A percentile compares a stretch with the other conserved stretches of the same genome.
These are phyloP conservation scores for Penicillium rolfsii DNA, from an alignment of 2,329 filamentous ascomycete genomes.

Conservation along the genomic window DNA sequence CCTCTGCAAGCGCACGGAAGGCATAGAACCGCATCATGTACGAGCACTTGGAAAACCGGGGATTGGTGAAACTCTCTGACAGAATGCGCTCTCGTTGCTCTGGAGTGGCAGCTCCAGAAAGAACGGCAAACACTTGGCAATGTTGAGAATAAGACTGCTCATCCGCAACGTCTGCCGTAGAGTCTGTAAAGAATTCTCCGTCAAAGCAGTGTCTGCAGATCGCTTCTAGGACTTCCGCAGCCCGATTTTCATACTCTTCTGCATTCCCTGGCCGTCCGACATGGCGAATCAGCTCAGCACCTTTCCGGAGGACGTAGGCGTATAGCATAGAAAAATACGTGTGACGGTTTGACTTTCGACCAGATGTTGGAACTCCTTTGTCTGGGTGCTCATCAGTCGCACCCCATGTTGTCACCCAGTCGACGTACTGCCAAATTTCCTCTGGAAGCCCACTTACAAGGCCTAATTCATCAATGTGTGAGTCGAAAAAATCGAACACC, in stretches of 20 bases:
- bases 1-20: conserved; percentile 42
- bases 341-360: conserved; percentile 41
- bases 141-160: conserved; percentile 34
- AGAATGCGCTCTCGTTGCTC: conserved; percentile 31
- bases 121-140: conserved; percentile 37
- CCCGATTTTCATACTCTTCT: conserved; percentile 32
- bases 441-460: conserved; percentile 30
- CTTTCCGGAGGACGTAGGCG: conserved; percentile 41
- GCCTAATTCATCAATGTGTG: conserved; percentile 24
- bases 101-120: conserved; percentile 26
- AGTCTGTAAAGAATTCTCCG: conserved; percentile 37
- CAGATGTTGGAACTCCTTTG: conserved; percentile 47
- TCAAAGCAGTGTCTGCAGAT: conserved; percentile 37
- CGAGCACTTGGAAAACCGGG: conserved; percentile 39
- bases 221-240: conserved; percentile 23
- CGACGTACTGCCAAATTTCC: conserved; percentile 40
- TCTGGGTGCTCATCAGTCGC: conserved; percentile 37
- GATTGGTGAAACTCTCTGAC: conserved; percentile 31
- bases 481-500: conserved; percentile 31
- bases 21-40: conserved; percentile 50
- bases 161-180: conserved; percentile 35
- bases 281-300: conserved; percentile 37
- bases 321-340: conserved; percentile 50
- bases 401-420: conserved; percentile 41
- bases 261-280: conserved; percentile 40